These are phyloP conservation scores for Lachnellula subtilissima DNA, from an alignment of 2,329 filamentous ascomycete species.

Conservation along the genomic window DNA sequence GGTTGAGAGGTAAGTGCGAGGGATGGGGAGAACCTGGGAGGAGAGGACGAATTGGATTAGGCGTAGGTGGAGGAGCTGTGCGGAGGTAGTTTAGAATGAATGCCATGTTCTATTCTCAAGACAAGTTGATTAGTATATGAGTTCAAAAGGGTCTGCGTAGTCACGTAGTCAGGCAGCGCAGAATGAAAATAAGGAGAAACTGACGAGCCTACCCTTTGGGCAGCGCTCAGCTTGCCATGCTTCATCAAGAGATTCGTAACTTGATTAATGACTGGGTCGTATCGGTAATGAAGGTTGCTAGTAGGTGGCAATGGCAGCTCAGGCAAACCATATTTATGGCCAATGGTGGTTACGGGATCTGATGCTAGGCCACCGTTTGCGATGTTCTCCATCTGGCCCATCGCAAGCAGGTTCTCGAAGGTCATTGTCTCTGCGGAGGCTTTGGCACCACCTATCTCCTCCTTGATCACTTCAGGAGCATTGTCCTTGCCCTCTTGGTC, in stretches of 20 bases:
- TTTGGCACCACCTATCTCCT: slow-evolving; percentile 41
- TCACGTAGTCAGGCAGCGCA: slow-evolving; percentile 15
- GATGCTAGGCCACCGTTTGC: slow-evolving; percentile 19
- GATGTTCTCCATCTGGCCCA: slow-evolving; percentile 29
- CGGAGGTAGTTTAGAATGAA: slow-evolving; percentile 79
- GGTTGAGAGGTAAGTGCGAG: slow-evolving; percentile 78
- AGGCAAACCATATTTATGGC: slow-evolving; percentile 68
- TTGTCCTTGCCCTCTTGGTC: slow-evolving; percentile 58
- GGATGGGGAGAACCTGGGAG: slow-evolving; percentile 73
- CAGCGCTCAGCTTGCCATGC: slow-evolving; percentile 82
- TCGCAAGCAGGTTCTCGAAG: slow-evolving; percentile 27
- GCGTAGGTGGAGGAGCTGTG: slow-evolving; percentile 72
- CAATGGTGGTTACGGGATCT: slow-evolving; percentile 16
- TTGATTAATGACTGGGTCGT: slow-evolving; percentile 80
- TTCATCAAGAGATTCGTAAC: slow-evolving; percentile 87
- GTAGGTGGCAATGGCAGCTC: slow-evolving; percentile 57
- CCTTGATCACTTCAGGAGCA: slow-evolving; percentile 62
- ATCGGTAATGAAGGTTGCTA: slow-evolving; percentile 69
- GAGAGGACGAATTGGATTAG: slow-evolving; percentile 66
- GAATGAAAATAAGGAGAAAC: slow-evolving; percentile 20
- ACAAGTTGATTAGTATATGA: neutral
- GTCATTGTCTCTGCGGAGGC: slow-evolving; percentile 30
- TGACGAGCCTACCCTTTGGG: slow-evolving; percentile 65
- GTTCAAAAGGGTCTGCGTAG: slow-evolving; percentile 12
- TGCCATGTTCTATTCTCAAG: slow-evolving; percentile 65